Percentiles rank a stretch among this genome's conserved stretches.
These are phyloP conservation scores for Apophysomyces trapeziformis DNA, from an alignment of 371 early-diverging fungal species.

Conservation along the genomic window DNA sequence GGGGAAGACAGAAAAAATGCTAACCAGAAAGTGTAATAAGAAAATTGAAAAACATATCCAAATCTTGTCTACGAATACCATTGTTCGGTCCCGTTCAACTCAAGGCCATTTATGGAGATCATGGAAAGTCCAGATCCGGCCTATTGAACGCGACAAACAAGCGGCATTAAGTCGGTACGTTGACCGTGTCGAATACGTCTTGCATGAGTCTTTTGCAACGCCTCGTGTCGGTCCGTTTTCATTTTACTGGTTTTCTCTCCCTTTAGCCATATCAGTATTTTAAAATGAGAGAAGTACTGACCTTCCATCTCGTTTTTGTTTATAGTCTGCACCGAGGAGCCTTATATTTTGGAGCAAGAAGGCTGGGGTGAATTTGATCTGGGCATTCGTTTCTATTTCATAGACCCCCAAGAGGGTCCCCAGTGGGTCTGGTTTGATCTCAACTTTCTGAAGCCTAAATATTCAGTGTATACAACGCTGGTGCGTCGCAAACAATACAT, in stretches of 20 bases:
- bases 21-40: neutral
- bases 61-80: neutral
- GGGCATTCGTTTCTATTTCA: conserved; percentile 61
- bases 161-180: conserved; percentile 23
- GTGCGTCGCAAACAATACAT: conserved; percentile 13
- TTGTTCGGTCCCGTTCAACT: neutral
- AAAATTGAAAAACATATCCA: conserved; percentile 9
- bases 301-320: neutral
- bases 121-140: conserved; percentile 2
- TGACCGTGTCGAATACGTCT: conserved; percentile 68
- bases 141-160: conserved; percentile 3
- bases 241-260: neutral
- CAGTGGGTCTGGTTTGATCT: conserved; percentile 64
- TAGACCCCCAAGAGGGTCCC: conserved; percentile 49
- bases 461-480: conserved; percentile 47
- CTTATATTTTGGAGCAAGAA: conserved; percentile 64
- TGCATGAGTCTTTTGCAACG: conserved; percentile 68
- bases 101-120: neutral
- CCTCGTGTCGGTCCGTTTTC: conserved; percentile 21
- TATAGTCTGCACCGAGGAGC: conserved; percentile 61
- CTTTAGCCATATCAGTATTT: neutral
- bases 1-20: too few relatives aligned
- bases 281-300: neutral
- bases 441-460: conserved; percentile 60
- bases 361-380: conserved; percentile 82